Evolutionary conservation across 176 grass and related monocot genomes (phyloP).

Genomic region (Sorghum bicolor): Sorghum_bicolor_NCBIv3 NC_012871.2:65390501-65391000

Average conservation of each 20-base stretch:
- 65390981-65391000: constrained; percentile 71
- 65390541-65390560: neutral
- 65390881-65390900: constrained; percentile 33
- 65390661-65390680: neutral
- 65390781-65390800: constrained; percentile 30
- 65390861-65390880: constrained; percentile 25
- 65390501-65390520: neutral
- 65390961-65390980: constrained; percentile 77
- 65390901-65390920: constrained; percentile 35
- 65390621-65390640: constrained; percentile 8
- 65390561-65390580: neutral
- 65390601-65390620: too few species aligned
- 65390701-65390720: neutral
- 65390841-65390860: neutral
- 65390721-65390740: constrained; percentile 19
- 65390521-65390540: neutral
- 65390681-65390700: constrained; percentile 40
- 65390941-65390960: constrained; percentile 75
- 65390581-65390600: neutral
- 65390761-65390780: constrained; percentile 6
- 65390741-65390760: neutral
- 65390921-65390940: constrained; percentile 42
- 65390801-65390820: neutral
- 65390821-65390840: neutral
- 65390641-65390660: neutral